phyloP scores from a whole-genome alignment of 768 basidiomycete species.

The Serendipita sp. region DNA sequence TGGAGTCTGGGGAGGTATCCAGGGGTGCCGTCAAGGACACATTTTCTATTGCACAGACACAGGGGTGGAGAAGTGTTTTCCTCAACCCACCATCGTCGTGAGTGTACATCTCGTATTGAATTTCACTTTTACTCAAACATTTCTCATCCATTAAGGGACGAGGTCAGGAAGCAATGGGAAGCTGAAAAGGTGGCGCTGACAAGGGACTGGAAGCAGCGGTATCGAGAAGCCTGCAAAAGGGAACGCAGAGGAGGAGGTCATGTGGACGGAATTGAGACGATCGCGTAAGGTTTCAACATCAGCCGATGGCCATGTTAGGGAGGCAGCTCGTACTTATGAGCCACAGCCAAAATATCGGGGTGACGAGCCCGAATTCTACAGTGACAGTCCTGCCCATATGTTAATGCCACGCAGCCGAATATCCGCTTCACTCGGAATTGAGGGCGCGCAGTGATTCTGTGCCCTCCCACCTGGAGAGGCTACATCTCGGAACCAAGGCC shows the following conservation, averaged over 20 bases:
- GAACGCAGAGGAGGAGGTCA: constrained; percentile 34
- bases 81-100: neutral
- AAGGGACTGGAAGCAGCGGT: constrained; percentile 58
- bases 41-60: constrained; percentile 32
- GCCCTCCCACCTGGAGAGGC: no score
- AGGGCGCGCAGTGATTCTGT: no score
- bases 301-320: no score
- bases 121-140: constrained; percentile 7
- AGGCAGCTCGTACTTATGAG: no score
- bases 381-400: no score
- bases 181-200: constrained; percentile 50
- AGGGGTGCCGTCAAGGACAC: constrained; percentile 23
- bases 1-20: neutral
- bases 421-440: no score
- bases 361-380: no score
- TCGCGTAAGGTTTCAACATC: no score
- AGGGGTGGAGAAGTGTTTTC: constrained; percentile 24
- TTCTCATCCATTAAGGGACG: constrained; percentile 20
- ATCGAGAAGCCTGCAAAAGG: constrained; percentile 58
- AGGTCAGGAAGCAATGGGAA: constrained; percentile 57
- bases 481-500: no score
- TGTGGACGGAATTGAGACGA: constrained; percentile 22
- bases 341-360: no score
- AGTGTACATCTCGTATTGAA: neutral
- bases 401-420: no score